Evolutionary conservation across 371 early-diverging fungal genomes (phyloP), one percentile per base, ranked within the genome.

Genomic region (Batkoa obscura): DNA sequence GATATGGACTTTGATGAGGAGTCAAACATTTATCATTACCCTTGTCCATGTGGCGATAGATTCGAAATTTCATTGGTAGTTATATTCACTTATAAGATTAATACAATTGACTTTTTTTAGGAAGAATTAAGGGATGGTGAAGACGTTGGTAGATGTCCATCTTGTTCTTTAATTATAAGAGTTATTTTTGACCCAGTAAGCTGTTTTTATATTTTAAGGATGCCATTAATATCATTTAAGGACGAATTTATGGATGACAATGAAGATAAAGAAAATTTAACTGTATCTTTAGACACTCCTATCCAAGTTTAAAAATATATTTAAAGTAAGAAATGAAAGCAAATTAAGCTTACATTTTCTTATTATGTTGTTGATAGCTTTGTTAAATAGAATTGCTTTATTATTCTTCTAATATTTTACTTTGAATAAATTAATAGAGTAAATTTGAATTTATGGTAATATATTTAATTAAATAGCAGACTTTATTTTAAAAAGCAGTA

Each of bases 11-110:
- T 84, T 63, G 84, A 92, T 61, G 85, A 83, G 60, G 90, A 86
- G 45, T 75, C 72, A 38, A 69, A 81, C 59, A 64, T 78, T 31
- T 98, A 90, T 70, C 79, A 78, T 45, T 99, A 94, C 71, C 99
- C 99, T 41, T 99, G 99, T 67, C 99, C 99, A n/a, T 99, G 99
- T 71, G 99, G 99, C 13, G 99, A 99, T 75, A 76, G 79, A 39
- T 99, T 99, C 67, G 79, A 85, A 61, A 96, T 98, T 60, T 79
- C 84, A 12, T 59, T 76, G 59, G 84, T 82, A 70, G 45, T 60
- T 58, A 35, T 62, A 23, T 36, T 62, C 31, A 17, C 31, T n/a
- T 33, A 35, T 8, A 37, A 5, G 36, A n/a, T 0, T 32, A 37
- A 48, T 15, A 39, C 55, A n/a, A 2, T 1, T n/a, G 10, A n/a